A percentile compares a stretch with the other conserved stretches of the same genome.
Evolutionary conservation across 106 monocot genomes (phyloP).

Genomic region (Amphibolis antarctica): DNA sequence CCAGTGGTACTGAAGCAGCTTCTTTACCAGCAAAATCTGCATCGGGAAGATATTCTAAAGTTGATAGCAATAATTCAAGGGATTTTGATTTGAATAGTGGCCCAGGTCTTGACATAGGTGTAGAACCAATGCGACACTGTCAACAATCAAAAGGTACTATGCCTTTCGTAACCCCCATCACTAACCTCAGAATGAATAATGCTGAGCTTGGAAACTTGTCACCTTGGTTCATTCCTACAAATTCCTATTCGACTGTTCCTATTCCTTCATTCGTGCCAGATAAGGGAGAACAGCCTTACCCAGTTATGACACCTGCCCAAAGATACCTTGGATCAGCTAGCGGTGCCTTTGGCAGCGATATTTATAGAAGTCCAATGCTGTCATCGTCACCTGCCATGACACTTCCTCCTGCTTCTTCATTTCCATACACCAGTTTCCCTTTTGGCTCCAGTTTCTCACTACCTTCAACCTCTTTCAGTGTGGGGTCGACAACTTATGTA

Average conservation of each 20-base stretch:
- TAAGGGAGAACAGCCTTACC: slow-evolving; percentile 59
- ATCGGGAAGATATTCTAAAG: slow-evolving; percentile 14
- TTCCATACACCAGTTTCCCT: slow-evolving; percentile 34
- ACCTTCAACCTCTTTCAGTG: slow-evolving; percentile 27
- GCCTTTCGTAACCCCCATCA: slow-evolving; percentile 39
- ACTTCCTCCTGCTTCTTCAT: slow-evolving; percentile 30
- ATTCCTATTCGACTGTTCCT: slow-evolving; percentile 49
- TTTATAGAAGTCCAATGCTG: slow-evolving; percentile 33
- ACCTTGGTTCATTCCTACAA: slow-evolving; percentile 55
- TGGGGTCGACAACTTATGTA: slow-evolving; percentile 20
- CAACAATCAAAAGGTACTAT: slow-evolving; percentile 35
- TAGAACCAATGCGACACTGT: slow-evolving; percentile 27
- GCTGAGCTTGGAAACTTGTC: slow-evolving; percentile 46
- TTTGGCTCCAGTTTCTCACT: slow-evolving; percentile 33
- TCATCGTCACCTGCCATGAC: slow-evolving; percentile 34
- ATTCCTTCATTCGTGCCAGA: slow-evolving; percentile 66
- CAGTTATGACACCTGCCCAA: slow-evolving; percentile 48
- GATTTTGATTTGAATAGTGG: slow-evolving; percentile 87
- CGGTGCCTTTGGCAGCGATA: slow-evolving; percentile 39
- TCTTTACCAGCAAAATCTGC: slow-evolving; percentile 27
- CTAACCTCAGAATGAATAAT: slow-evolving; percentile 47
- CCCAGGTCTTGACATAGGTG: slow-evolving; percentile 47
- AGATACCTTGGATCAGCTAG: slow-evolving; percentile 38
- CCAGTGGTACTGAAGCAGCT: slow-evolving; percentile 29
- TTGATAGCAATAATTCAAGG: slow-evolving; percentile 31